Evolutionary conservation across 2,329 filamentous ascomycete genomes (phyloP).

Genomic region (Fusarium abutilonis): DNA sequence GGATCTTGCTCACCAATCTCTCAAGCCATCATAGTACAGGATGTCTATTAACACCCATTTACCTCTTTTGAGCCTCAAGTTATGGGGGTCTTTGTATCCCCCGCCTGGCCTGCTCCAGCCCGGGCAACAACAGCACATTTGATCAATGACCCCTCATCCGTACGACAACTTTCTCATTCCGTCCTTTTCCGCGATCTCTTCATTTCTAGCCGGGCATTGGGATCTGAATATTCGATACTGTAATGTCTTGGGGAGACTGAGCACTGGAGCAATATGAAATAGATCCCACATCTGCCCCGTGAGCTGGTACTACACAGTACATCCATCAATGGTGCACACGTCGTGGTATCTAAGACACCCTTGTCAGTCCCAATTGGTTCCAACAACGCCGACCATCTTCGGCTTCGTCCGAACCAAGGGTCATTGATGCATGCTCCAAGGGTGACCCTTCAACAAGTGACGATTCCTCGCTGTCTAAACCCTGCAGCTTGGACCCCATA

Average conservation of each 20-base stretch:
- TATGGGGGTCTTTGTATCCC: conserved; percentile 29
- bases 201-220: no score
- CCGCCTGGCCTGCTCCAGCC: conserved; percentile 1
- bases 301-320: conserved; percentile 11
- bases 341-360: conserved; percentile 14
- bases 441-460: conserved; percentile 3
- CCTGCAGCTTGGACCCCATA: conserved; percentile 4
- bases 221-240: no score
- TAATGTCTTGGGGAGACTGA: no score
- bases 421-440: neutral
- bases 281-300: neutral
- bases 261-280: no score
- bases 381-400: conserved; percentile 5
- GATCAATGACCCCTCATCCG: neutral
- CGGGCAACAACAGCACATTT: neutral
- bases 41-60: conserved; percentile 1
- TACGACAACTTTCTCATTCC: neutral
- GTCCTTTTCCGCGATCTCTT: neutral
- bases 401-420: conserved; percentile 28
- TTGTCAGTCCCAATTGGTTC: conserved; percentile 15
- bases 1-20: conserved; percentile 2
- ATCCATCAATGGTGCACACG: conserved; percentile 9
- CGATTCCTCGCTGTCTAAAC: conserved; percentile 1
- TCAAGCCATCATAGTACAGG: neutral
- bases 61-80: conserved; percentile 30